Conservation (phyloP, 352 stramenopile species). For the Pythium graminicola region DNA sequence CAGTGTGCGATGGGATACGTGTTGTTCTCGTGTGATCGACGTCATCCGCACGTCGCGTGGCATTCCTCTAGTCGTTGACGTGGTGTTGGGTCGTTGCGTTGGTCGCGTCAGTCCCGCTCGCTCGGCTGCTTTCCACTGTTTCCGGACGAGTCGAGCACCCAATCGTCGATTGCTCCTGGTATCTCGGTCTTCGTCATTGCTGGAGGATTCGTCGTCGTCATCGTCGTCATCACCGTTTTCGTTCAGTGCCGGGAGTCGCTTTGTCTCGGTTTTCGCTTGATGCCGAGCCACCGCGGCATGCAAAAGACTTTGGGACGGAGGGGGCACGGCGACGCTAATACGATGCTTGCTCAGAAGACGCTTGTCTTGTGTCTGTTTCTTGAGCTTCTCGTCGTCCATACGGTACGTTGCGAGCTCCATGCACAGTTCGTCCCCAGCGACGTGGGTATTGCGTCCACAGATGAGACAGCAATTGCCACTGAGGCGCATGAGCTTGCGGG, state of each 20-base stretch:
- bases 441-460: slow-evolving; percentile 59
- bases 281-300: slow-evolving; percentile 1
- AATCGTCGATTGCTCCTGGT: slow-evolving; percentile 17
- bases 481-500: slow-evolving; percentile 76
- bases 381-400: slow-evolving; percentile 55
- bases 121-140: slow-evolving; percentile 52
- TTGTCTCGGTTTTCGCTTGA: slow-evolving; percentile 4
- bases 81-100: slow-evolving; percentile 1
- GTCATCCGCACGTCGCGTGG: slow-evolving; percentile 8
- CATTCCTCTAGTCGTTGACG: background rate
- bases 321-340: slow-evolving; percentile 31
- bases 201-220: slow-evolving; percentile 12
- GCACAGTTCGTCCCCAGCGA: slow-evolving; percentile 73
- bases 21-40: slow-evolving; percentile 46
- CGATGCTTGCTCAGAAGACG: slow-evolving; percentile 43
- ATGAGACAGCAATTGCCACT: slow-evolving; percentile 75
- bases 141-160: slow-evolving; percentile 40
- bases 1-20: slow-evolving; percentile 36
- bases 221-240: slow-evolving; percentile 10
- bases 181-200: background rate
- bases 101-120: slow-evolving; percentile 25
- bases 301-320: slow-evolving; percentile 3
- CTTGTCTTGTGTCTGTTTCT: slow-evolving; percentile 36
- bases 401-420: slow-evolving; percentile 64
- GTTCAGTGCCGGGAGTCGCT: slow-evolving; percentile 24